Percentiles rank a stretch among this genome's conserved stretches.
phyloP scores from a whole-genome alignment of 441 rosid species.

The Pelargonium fulgidum region DNA sequence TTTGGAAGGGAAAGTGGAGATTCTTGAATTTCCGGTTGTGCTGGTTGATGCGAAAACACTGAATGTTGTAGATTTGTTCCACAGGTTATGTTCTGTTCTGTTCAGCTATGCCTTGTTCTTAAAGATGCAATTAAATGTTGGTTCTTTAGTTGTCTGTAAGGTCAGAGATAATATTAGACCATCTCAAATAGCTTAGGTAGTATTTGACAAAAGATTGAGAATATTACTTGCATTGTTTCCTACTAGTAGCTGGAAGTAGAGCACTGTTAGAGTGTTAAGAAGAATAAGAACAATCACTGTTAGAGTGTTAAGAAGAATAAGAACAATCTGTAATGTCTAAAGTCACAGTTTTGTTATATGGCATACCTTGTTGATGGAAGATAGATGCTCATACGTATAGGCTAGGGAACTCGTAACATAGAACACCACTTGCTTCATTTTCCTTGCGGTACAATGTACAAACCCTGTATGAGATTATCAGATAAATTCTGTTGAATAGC shows the following conservation, averaged over 20 bases:
- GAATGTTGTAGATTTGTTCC: constrained; percentile 64
- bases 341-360: neutral
- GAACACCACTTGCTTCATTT: neutral
- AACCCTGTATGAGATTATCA: neutral
- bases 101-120: neutral
- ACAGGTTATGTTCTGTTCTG: constrained; percentile 47
- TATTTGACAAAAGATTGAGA: neutral
- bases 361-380: neutral
- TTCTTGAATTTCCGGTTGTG: constrained; percentile 82
- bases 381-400: neutral
- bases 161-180: neutral
- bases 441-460: neutral
- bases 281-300: no score
- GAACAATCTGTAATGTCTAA: neutral
- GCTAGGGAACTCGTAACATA: neutral
- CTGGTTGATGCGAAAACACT: constrained; percentile 63
- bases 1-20: constrained; percentile 89
- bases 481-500: neutral
- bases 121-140: neutral
- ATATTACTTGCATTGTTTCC: neutral
- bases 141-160: constrained; percentile 9
- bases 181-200: neutral
- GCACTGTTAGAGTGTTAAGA: neutral
- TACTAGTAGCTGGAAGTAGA: neutral
- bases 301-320: neutral